Evolutionary conservation across 306 rosid genomes (phyloP), one percentile per base, ranked within the genome.

Genomic region (Delonix regia): DNA sequence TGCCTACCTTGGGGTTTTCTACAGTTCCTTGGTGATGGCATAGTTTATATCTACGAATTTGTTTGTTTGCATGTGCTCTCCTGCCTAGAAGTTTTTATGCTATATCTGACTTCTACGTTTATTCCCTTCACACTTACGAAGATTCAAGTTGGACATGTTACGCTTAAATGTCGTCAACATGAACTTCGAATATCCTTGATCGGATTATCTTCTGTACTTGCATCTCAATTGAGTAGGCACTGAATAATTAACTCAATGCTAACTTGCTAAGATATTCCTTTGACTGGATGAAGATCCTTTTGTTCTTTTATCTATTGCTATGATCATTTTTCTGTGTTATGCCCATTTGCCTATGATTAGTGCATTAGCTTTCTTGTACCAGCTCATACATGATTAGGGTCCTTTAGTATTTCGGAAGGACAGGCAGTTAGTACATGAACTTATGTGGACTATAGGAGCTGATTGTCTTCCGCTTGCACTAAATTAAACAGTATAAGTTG

Each of bases 391-490:
- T 53, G 8, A 81, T 57, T 56, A 34, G 36, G 71, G 48, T 8
- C 42, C 42, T 47, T 38, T 56, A 57, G 11, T 41, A 49, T 27
- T 60, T 53, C 21, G 25, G 55, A 80, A 56, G 66, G 36, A 47
- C 55, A 28, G 69, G 34, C 25, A 45, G 38, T 41, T 75, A 56
- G 30, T 69, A 45, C 12, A 25, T 49, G 49, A 10, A 41, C 2
- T 41, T 9, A 2, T 9, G 13, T 9, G n/a, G n/a, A n/a, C n/a
- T n/a, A n/a, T n/a, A n/a, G n/a, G n/a, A 41, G 12, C 33, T 22
- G 11, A 74, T 52, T 34, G 15, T 57, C n/a, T 69, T 75, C 71
- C 24, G 65, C 65, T 59, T 67, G n/a, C 7, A 53, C 60, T 68
- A 51, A 16, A 51, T 70, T 34, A 11, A 4, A 30, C 33, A 30